phyloP scores from a whole-genome alignment of 306 rosid species.

The Ormosia semicastrata region DNA sequence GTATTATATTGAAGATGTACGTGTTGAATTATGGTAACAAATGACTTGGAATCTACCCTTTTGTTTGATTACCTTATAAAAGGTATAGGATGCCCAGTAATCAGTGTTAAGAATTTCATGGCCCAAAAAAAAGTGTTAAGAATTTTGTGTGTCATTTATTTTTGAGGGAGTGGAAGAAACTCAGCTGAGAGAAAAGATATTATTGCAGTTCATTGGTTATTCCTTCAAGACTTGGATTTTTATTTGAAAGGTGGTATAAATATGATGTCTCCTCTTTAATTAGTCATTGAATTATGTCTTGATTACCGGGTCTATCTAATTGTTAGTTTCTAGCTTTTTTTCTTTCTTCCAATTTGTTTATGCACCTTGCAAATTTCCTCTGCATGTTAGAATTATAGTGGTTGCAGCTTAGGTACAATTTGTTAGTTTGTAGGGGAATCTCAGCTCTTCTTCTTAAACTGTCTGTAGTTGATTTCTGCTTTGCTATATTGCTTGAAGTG shows the following conservation, averaged over 20 bases:
- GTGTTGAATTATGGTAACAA: background rate
- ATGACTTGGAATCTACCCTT: background rate
- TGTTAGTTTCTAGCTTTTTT: background rate
- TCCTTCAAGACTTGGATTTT: background rate
- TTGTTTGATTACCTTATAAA: background rate
- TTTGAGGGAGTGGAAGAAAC: background rate
- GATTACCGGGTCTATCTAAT: background rate
- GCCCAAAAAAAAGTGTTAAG: too few relatives aligned
- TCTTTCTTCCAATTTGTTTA: background rate
- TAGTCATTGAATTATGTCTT: background rate
- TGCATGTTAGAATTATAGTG: background rate
- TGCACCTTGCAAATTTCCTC: background rate
- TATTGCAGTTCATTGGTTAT: background rate
- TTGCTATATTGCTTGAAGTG: background rate
- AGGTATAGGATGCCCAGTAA: background rate
- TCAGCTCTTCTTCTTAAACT: background rate
- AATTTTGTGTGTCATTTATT: background rate
- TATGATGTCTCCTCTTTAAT: background rate
- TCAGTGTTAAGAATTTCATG: background rate
- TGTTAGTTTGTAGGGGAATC: background rate
- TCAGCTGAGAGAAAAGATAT: background rate
- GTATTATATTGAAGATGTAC: background rate
- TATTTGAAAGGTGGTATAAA: background rate
- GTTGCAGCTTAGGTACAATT: background rate
- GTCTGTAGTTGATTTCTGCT: background rate